Conservation (phyloP, 2,329 filamentous ascomycete genomes). For the Colletotrichum higginsianum region DNA sequence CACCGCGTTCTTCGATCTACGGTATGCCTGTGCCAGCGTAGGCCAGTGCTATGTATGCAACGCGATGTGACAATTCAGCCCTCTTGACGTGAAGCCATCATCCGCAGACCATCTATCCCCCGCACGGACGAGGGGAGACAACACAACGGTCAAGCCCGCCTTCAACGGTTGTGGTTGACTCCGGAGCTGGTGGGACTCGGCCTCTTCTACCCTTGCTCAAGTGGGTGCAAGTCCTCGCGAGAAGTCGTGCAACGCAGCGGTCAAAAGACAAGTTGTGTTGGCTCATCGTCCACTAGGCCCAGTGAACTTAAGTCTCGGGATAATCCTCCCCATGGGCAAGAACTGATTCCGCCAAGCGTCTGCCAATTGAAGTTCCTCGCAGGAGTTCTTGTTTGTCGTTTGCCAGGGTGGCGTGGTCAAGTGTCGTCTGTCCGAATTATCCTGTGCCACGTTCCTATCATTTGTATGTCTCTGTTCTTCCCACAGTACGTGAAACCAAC, state of each 20-base stretch:
- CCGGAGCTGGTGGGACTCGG: neutral
- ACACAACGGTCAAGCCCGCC: neutral
- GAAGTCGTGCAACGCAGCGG: neutral
- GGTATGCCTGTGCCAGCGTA: neutral
- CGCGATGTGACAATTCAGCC: constrained; percentile 15
- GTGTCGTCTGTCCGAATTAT: neutral
- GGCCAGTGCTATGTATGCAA: neutral
- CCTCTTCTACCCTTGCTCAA: neutral
- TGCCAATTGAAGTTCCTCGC: too few species aligned
- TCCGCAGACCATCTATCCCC: neutral
- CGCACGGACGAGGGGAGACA: neutral
- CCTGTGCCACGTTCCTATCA: neutral
- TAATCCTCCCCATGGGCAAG: too few species aligned
- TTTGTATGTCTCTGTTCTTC: neutral
- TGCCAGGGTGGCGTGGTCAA: neutral
- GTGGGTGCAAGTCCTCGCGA: neutral
- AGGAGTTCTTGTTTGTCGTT: neutral
- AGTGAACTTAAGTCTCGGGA: neutral
- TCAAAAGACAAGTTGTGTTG: neutral
- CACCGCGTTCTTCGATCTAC: neutral
- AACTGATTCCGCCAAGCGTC: neutral
- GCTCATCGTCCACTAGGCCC: neutral
- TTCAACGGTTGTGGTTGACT: constrained; percentile 10
- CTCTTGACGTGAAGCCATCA: constrained; percentile 5
- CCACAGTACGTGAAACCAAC: neutral